Evolutionary conservation across 1,284 basidiomycete genomes (phyloP).

Genomic region (Melampsora americana): DNA sequence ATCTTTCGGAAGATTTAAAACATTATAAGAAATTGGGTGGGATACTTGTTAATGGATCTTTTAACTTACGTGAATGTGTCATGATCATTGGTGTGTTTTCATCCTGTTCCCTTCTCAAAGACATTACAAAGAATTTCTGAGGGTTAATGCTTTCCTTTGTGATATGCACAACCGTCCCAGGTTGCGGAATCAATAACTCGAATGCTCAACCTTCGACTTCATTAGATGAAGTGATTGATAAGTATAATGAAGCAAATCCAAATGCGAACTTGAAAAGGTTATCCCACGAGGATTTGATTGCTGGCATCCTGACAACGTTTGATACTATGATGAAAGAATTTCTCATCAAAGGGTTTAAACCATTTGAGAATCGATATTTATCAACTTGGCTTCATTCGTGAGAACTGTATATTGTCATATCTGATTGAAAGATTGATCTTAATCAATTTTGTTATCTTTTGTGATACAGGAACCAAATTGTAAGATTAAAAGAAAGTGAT

Average conservation of each 20-base stretch:
- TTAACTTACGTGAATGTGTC: constrained; percentile 58
- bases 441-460: neutral
- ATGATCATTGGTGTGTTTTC: constrained; percentile 36
- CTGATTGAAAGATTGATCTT: constrained; percentile 6
- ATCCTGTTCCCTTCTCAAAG: neutral
- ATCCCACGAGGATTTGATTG: constrained; percentile 71
- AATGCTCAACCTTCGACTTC: constrained; percentile 81
- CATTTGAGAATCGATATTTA: constrained; percentile 61
- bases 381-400: constrained; percentile 83
- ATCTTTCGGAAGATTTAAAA: constrained; percentile 53
- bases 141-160: constrained; percentile 1
- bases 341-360: constrained; percentile 57
- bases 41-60: constrained; percentile 84
- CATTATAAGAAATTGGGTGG: constrained; percentile 71
- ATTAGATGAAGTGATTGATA: constrained; percentile 25
- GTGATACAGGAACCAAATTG: constrained; percentile 69
- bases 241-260: constrained; percentile 57
- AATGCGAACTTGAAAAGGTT: constrained; percentile 56
- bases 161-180: constrained; percentile 56
- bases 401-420: constrained; percentile 53
- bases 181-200: constrained; percentile 83
- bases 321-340: constrained; percentile 75
- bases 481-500: constrained; percentile 71
- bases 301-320: constrained; percentile 73
- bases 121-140: neutral